Conservation (phyloP, 257 asterid species). For the Buddleja alternifolia region DNA sequence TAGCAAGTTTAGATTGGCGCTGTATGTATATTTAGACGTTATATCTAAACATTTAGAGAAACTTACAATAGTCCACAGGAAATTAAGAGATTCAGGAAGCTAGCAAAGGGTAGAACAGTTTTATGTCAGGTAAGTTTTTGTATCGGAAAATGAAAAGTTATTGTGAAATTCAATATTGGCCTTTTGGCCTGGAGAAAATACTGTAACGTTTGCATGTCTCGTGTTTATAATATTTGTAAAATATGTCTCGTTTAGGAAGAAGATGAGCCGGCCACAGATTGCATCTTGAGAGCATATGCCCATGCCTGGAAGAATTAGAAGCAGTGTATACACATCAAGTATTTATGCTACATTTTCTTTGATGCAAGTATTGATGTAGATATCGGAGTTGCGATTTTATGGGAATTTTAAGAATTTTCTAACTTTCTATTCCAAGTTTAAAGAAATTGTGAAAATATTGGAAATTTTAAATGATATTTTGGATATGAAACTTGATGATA, state of each 20-base stretch:
- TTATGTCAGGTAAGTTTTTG: conserved; percentile 18
- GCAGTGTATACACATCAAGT: too few species aligned
- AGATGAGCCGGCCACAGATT: too few species aligned
- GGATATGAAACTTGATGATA: too few species aligned
- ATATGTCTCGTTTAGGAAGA: background rate
- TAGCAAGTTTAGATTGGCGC: conserved; percentile 21
- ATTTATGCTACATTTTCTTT: too few species aligned
- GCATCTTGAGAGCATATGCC: too few species aligned
- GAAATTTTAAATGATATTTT: too few species aligned
- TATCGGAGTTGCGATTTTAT: too few species aligned
- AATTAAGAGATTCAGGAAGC: conserved; percentile 33
- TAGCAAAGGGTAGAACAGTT: conserved; percentile 25
- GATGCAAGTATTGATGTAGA: too few species aligned
- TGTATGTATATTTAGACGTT: conserved; percentile 40
- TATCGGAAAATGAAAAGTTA: conserved; percentile 23
- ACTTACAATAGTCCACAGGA: conserved; percentile 33
- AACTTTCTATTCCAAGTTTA: too few species aligned
- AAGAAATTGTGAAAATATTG: too few species aligned
- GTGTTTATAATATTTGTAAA: conserved; percentile 29
- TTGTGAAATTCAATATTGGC: conserved; percentile 31
- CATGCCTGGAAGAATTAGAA: too few species aligned
- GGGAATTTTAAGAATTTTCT: too few species aligned
- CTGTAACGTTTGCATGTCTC: conserved; percentile 24
- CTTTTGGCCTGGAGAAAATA: conserved; percentile 25
- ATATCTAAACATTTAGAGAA: conserved; percentile 28